Base-by-base conservation (phyloP, 192 early-diverging fungal genomes). In the Lobulomyces angularis region DNA sequence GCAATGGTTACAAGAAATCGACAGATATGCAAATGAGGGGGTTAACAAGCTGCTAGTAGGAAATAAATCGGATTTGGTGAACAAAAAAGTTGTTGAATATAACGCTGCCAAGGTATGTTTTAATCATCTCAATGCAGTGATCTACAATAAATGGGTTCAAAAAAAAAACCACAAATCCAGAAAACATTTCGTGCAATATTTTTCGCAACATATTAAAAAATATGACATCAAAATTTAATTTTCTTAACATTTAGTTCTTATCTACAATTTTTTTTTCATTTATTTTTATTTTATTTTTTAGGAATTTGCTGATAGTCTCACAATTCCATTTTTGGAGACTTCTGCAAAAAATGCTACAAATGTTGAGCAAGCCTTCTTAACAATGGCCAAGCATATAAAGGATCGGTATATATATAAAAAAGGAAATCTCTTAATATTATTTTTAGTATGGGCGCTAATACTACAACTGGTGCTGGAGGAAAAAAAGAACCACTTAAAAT, bases 301-400 rank as follows among this genome's bases (percentile, higher is more conserved):
- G 81, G 91, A 92, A 69, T 94, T 91, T 67, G 82, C 92, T 21
- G 85, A 86, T 51, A 54, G 69, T 20, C 65, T 98, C 26, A 64
- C 59, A 23, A 93, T 98, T 40, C 83, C 91, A 24, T 90, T 98
- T 62, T 67, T 98, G 67, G 94, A 98, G 59, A 98, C 94, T 5
- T 86, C 82, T 6, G 94, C 94, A 43, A 98, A 98, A 74, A 83
- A 88, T 51, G 82, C 94, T 8, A 86, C 85, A 17, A 98, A 98
- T 51, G 94, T 98, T 11, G 94, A 98, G 67, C 86, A 90, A 54
- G 94, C 94, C 25, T 98, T 98, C 75, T 72, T 98, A 80, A 96
- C 89, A 23, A 96, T 98, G 94, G 92, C 94, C 19, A 91, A 89
- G 61, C 94, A 98, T 69, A 98, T 98, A 56, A 98, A 98, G 74